Evolutionary conservation across 1,139 yeast genomes (phyloP), one percentile per base, ranked within the genome.

Genomic region (Taphrina confusa): DNA sequence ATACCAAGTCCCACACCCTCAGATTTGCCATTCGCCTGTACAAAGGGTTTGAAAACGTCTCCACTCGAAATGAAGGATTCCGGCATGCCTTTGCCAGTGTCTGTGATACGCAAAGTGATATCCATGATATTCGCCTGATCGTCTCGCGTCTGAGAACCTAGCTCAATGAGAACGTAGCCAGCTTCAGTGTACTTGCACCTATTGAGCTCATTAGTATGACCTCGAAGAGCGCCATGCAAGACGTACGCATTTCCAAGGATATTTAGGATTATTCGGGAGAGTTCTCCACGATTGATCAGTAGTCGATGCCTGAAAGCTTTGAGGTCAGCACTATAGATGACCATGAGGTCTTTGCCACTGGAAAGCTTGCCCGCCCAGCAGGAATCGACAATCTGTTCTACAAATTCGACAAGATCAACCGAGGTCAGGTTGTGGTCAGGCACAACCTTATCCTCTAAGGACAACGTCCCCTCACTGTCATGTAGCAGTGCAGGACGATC

Each of bases 21-120:
- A 0, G 95, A 87, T 1, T 95, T 86, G 54, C 95, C 95, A 74
- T 88, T 95, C 2, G 95, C 95, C 73, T 88, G 96, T 69, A 95
- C 85, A 75, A 88, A 88, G 3, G 92, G 88, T 69, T 87, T 95
- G 69, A 88, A 88, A 69, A 88, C 22, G 40, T 87, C 78, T 5
- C 52, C 52, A n/a, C 16, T 33, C 50, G 88, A 95, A 46, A 88
- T 76, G 69, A 87, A 87, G 69, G 87, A 95, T 70, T 82, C 84
- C 70, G 84, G 87, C 65, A 88, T 88, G 68, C 95, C 95, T 67
- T 87, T 87, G 71, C 95, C 95, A 0, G 95, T 87, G 54, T 65
- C 67, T 89, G 82, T 5, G 87, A 95, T 72, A 95, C 87, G 68
- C 87, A 86, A 86, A 72, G 87, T 92, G 63, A 87, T 77, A 67